Conservation (phyloP, 345 rosid species). For the Turnera subulata region DNA sequence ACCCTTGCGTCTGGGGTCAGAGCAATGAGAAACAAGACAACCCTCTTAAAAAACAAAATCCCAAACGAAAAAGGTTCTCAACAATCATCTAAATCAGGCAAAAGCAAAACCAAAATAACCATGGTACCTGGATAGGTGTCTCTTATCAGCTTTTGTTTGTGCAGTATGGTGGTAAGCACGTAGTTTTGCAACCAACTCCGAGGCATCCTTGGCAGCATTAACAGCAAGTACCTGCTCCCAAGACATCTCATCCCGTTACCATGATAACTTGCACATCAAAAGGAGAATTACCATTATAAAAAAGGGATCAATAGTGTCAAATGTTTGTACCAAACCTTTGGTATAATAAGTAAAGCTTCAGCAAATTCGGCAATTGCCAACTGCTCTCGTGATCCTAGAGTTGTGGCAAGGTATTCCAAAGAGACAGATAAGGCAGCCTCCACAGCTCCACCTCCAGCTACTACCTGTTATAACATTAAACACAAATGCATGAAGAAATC, state of each 20-base stretch:
- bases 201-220: conserved; percentile 95
- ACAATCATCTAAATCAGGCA: not conserved
- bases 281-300: too few relatives aligned
- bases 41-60: too few relatives aligned
- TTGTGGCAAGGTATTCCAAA: conserved; percentile 89
- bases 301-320: not conserved
- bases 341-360: conserved; percentile 76
- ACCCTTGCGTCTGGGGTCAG: too few relatives aligned
- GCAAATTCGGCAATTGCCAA: conserved; percentile 96
- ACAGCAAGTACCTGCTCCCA: conserved; percentile 78
- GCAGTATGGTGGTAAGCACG: conserved; percentile 95
- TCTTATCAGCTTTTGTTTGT: conserved; percentile 92
- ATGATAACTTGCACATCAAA: not conserved
- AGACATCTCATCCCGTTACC: not conserved
- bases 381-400: conserved; percentile 91
- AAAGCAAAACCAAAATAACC: not conserved
- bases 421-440: conserved; percentile 88
- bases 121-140: conserved; percentile 75
- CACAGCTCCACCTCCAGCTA: conserved; percentile 99
- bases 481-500: not conserved
- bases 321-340: conserved; percentile 46
- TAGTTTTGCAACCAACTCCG: conserved; percentile 88
- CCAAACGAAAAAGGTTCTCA: too few relatives aligned
- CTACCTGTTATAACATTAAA: conserved; percentile 52
- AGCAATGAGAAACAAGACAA: too few relatives aligned